Conservation (phyloP, 148 eudicot species). For the Dysphania ambrosioides region DNA sequence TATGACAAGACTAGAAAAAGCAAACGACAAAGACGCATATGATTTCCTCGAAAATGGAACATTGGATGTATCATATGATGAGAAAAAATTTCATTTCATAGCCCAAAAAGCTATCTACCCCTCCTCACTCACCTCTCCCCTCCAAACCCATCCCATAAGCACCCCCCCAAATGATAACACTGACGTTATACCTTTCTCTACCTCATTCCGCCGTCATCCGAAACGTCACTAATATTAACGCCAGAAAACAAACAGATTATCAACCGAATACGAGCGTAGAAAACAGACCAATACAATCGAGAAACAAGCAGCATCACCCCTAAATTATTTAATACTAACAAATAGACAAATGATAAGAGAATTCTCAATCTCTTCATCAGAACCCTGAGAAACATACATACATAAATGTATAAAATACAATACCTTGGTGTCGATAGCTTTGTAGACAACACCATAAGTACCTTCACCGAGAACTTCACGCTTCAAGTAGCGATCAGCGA, state of each 20-base stretch:
- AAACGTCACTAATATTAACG: neutral
- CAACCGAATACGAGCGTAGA: neutral
- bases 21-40: too few species aligned
- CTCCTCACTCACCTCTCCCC: too few species aligned
- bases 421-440: conserved; percentile 94
- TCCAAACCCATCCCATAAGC: neutral
- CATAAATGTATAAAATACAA: too few species aligned
- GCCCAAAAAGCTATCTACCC: too few species aligned
- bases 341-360: neutral
- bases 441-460: conserved; percentile 92
- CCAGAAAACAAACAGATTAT: neutral
- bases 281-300: neutral
- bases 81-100: too few species aligned
- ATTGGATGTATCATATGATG: too few species aligned
- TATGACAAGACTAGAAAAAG: too few species aligned
- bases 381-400: conserved; percentile 7
- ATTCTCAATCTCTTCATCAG: neutral
- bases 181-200: neutral
- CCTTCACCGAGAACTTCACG: conserved; percentile 93
- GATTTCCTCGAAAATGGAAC: too few species aligned
- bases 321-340: too few species aligned
- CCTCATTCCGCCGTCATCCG: too few species aligned
- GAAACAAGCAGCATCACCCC: neutral
- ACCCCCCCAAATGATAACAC: neutral
- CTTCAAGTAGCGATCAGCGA: conserved; percentile 86